Base-by-base conservation (phyloP, 345 rosid species). In the Salix exigua region DNA sequence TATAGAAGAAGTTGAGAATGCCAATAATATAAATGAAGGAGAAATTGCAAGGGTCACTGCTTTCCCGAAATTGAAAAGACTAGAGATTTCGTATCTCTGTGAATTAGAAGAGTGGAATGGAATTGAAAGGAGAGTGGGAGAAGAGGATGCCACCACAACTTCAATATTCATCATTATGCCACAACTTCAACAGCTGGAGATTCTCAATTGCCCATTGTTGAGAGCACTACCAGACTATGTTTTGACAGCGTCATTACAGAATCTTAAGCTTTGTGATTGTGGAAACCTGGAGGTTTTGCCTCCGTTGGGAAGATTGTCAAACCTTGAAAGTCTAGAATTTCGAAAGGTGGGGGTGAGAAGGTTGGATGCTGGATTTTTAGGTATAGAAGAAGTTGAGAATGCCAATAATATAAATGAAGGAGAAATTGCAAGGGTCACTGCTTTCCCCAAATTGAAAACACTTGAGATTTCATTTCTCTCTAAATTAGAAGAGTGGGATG, bases 361-460 rank as follows among this genome's bases (percentile, higher is more conserved):
- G 30, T 68, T 79, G 35, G 66, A 73, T 53, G 33, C 18, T 46
- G 83, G 77, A 19, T 73, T 77, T 12, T 30, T 76, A 50, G 78
- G 75, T 17, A 23, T 71, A 30, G 42, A 18, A 14, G 23, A 2
- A 26, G 37, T 35, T 28, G n/a, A 8, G 4, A 19, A 31, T 23
- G 38, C 33, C 33, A 31, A 31, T 31, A 31, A 31, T 31, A 31
- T 31, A 31, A 31, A 31, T 31, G 3, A 30, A 30, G 51, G 13
- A 60, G 64, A 37, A 4, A 13, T 38, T 23, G 44, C 74, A 10
- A 46, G 74, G 40, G 37, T 40, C 37, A 33, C 37, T 53, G 19
- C 44, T 19, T 77, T 81, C 30, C 78, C 78, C 0, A 31, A 31
- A 31, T 31, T 31, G 35, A 31, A 31, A 31, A 31, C 5, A 31